Conservation (phyloP, 257 asterid genomes). For the Solanum chaucha region DNA sequence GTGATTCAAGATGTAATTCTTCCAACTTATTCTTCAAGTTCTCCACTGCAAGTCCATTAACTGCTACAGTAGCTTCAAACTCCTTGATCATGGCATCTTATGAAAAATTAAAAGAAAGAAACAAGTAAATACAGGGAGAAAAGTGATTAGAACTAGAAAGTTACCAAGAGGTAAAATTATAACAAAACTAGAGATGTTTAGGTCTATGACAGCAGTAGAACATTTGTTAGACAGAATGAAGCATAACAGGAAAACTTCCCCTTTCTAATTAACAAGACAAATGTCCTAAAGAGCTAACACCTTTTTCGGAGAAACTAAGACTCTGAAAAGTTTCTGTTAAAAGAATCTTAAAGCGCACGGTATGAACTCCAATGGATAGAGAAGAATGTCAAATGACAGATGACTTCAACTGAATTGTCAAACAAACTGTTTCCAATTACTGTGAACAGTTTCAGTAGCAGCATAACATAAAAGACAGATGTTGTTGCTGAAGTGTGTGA, state of each 20-base stretch:
- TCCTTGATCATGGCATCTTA: constrained; percentile 52
- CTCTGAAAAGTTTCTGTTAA: neutral
- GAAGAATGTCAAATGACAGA: neutral
- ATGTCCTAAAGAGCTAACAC: neutral
- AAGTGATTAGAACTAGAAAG: constrained; percentile 3
- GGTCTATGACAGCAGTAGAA: neutral
- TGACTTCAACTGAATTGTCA: neutral
- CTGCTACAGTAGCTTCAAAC: constrained; percentile 49
- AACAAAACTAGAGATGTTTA: neutral
- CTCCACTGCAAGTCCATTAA: constrained; percentile 38
- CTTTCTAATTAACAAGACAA: neutral
- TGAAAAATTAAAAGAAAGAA: constrained; percentile 2
- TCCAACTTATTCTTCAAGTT: constrained; percentile 57
- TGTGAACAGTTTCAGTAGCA: neutral
- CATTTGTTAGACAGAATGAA: neutral
- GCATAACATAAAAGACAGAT: neutral
- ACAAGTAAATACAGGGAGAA: neutral
- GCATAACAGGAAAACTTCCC: neutral
- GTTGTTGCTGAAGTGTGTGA: neutral
- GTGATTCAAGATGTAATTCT: constrained; percentile 47
- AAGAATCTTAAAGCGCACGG: neutral
- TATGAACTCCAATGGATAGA: neutral
- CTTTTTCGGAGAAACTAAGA: neutral
- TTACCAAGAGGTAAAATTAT: neutral
- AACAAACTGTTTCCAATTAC: neutral